Base-by-base conservation (phyloP, 768 basidiomycete genomes). In the Pulveroboletus sp. region DNA sequence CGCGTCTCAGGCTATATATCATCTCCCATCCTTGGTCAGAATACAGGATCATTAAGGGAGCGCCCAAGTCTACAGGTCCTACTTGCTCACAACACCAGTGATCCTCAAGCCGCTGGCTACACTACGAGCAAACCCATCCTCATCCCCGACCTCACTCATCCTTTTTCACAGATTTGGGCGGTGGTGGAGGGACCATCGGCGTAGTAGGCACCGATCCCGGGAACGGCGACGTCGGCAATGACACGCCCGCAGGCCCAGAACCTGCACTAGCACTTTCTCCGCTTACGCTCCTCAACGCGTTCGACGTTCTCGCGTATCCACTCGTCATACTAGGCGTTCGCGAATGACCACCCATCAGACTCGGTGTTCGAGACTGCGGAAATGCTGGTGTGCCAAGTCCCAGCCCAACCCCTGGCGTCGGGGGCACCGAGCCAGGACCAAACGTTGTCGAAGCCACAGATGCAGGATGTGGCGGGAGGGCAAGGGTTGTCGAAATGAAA, bases 401-500 rank as follows among this genome's bases (percentile, higher is more conserved):
- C 1, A 67, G 52, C 8, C 68, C 68, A 47, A 62, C 47, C 2
- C 57, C 68, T 1, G 68, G 66, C 8, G 65, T 60, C 8, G 64
- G 49, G 1, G 65, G 58, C 9, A 57, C 53, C 10, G 58, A 57
- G 32, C 60, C 2, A 71, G 74, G 13, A 68, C 72, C 50, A 45
- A 50, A 39, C 62, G 63, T 11, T 56, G 49, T 53, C 69, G 75
- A 32, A 58, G 69, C 14, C 61, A 47, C 49, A 15, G 67, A 44
- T 2, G 39, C 37, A 0, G 43, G 26, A 0, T 46, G 51, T 0
- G 54, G 60, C 0, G 52, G 52, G 1, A 24, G 33, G 2, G 8
- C 24, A 6, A 54, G 53, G 0, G 43, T 50, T 5, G 56, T 30
- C 10, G 61, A n/a, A 6, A 43, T 66, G 69, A 54, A 67, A 1